Evolutionary conservation across 75 land plant species (phyloP), one percentile per base, ranked within the genome.

Genomic region (Adiantum capillusveneris): DNA sequence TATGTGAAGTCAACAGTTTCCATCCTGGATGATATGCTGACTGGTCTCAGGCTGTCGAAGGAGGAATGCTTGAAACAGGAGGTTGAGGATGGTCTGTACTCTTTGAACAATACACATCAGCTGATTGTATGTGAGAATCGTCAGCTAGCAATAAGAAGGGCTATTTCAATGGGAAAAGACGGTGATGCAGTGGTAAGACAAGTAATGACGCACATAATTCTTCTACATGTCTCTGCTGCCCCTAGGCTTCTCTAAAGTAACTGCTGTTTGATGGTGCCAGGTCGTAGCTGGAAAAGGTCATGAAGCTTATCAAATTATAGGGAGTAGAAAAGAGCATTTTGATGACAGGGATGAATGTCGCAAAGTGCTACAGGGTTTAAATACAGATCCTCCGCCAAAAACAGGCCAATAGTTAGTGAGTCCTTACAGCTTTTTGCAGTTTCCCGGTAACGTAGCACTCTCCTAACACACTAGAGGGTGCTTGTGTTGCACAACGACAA

Each of bases 91-190:
- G 85, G 83, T 67, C 85, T 85, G 55, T 95, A 87, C 36, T 88
- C 96, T 46, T 85, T 93, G 29, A 65, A 79, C 20, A 88, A 88
- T 66, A 90, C 95, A 25, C 77, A 89, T 54, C 70, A 87, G 45
- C 62, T 93, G 31, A 85, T 83, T 63, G 63, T 93, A 16, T 88
- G 89, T 81, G 98, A 93, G 50, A 75, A 85, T 37, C 81, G 98
- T 56, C 68, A 70, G 29, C 81, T 83, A 36, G 98, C 95, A 56
- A 84, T 93, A 44, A 81, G 90, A 34, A 75, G 77, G 62, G 98
- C 85, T 63, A 87, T 93, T 55, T 95, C 98, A 31, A 93, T 89
- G 98, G 98, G 95, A n/a, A 86, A 83, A 70, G 98, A 93, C 61
- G 98, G 98, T 27, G 98, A 93, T 75, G 70, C 84, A 48, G 98